Conservation (phyloP, 768 basidiomycete genomes). For the Pisolithus orientalis region DNA sequence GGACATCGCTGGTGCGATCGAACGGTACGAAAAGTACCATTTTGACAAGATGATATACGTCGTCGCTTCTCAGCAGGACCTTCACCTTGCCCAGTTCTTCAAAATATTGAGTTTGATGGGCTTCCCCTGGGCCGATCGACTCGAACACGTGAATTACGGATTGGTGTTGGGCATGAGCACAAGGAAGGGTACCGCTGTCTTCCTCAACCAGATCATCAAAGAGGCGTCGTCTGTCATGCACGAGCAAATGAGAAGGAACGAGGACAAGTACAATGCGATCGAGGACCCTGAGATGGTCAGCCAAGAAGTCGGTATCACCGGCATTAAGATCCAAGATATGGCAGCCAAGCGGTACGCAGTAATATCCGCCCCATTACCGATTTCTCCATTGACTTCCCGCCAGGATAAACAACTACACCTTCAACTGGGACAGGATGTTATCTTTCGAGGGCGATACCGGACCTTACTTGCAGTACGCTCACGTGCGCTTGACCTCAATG, state of each 20-base stretch:
- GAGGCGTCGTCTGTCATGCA: constrained; percentile 90
- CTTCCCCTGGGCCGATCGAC: constrained; percentile 75
- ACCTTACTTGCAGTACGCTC: constrained; percentile 94
- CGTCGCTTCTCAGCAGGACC: constrained; percentile 79
- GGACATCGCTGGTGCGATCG: constrained; percentile 90
- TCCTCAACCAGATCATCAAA: constrained; percentile 87
- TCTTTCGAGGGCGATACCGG: constrained; percentile 96
- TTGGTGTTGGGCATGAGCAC: constrained; percentile 95
- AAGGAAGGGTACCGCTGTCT: constrained; percentile 88
- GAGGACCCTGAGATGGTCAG: constrained; percentile 80
- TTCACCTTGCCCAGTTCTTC: constrained; percentile 89
- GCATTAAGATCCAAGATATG: constrained; percentile 98
- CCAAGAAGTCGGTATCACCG: constrained; percentile 86
- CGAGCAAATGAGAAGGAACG: constrained; percentile 93
- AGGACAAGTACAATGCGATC: constrained; percentile 84
- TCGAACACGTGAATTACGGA: constrained; percentile 89
- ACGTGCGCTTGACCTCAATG: constrained; percentile 87
- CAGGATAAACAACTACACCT: constrained; percentile 94
- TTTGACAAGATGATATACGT: constrained; percentile 95
- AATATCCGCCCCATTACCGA: not conserved
- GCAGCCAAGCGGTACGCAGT: constrained; percentile 73
- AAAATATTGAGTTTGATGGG: constrained; percentile 88
- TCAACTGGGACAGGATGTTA: constrained; percentile 91
- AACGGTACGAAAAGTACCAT: constrained; percentile 88
- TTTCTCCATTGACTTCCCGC: not conserved